phyloP scores from a whole-genome alignment of 2,329 filamentous ascomycete genomes.

The Rhexocercosporidium sp. region DNA sequence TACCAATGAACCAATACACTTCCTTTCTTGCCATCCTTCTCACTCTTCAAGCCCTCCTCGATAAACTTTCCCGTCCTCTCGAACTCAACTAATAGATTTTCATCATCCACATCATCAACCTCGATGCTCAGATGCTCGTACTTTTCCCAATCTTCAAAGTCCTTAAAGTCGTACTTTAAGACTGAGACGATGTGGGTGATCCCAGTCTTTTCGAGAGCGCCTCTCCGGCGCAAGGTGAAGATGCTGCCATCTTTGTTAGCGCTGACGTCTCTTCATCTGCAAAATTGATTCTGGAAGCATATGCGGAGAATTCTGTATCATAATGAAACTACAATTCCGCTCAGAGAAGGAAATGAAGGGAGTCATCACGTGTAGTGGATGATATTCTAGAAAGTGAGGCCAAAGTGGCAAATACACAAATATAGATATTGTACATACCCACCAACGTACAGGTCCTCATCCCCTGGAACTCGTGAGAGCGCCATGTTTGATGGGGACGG shows the following conservation, averaged over 20 bases:
- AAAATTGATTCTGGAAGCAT: neutral
- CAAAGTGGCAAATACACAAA: slow-evolving; percentile 16
- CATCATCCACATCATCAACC: slow-evolving; percentile 88
- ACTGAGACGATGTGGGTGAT: slow-evolving; percentile 95
- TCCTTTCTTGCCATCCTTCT: slow-evolving; percentile 54
- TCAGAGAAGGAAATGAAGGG: slow-evolving; percentile 17
- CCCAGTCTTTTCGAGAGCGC: slow-evolving; percentile 70
- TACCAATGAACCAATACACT: slow-evolving; percentile 74
- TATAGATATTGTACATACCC: slow-evolving; percentile 59
- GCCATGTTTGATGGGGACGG: slow-evolving; percentile 51
- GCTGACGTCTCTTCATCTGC: neutral
- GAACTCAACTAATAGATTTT: slow-evolving; percentile 83
- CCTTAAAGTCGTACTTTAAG: slow-evolving; percentile 63
- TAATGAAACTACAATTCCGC: neutral
- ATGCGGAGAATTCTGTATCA: neutral
- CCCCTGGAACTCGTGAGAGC: slow-evolving; percentile 70
- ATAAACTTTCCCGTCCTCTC: slow-evolving; percentile 83
- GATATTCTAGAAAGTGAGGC: slow-evolving; percentile 5
- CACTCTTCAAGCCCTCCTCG: slow-evolving; percentile 69
- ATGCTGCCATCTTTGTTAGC: slow-evolving; percentile 58
- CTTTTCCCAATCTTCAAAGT: slow-evolving; percentile 60
- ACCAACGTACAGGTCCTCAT: slow-evolving; percentile 77
- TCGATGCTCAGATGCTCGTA: slow-evolving; percentile 80
- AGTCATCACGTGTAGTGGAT: slow-evolving; percentile 44
- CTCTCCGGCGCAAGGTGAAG: slow-evolving; percentile 76